Conservation (phyloP, 495 filamentous ascomycete species). For the Penicillium herquei region DNA sequence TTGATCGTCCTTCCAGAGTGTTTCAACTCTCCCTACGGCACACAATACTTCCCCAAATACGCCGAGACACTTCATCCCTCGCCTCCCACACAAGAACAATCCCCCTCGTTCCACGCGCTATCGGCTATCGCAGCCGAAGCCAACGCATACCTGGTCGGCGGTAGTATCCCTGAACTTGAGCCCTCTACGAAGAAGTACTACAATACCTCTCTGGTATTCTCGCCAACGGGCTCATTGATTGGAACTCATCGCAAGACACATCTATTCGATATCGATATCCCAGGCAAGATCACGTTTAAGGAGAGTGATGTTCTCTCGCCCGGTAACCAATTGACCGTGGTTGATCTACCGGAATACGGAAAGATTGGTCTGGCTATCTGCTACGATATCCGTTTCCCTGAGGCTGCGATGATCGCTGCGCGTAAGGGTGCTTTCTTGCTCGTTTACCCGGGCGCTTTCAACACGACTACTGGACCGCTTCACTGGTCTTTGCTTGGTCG, state of each 20-base stretch:
- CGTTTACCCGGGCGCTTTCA: constrained; percentile 94
- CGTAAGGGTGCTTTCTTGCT: constrained; percentile 78
- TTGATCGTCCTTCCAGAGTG: constrained; percentile 71
- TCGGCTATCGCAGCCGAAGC: constrained; percentile 73
- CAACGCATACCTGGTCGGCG: constrained; percentile 77
- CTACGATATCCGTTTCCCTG: constrained; percentile 96
- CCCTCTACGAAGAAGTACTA: constrained; percentile 69
- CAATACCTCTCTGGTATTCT: constrained; percentile 87
- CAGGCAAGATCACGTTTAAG: constrained; percentile 85
- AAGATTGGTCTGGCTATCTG: constrained; percentile 85
- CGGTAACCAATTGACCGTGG: constrained; percentile 74
- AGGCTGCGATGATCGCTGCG: constrained; percentile 87
- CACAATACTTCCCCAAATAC: constrained; percentile 85
- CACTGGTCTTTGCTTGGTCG: constrained; percentile 86
- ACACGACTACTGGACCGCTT: constrained; percentile 84
- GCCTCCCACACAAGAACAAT: constrained; percentile 66
- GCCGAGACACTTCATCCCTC: constrained; percentile 83
- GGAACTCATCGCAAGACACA: constrained; percentile 91
- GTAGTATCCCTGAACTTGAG: constrained; percentile 84
- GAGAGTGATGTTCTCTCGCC: constrained; percentile 87
- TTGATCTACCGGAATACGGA: constrained; percentile 85
- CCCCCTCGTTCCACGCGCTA: constrained; percentile 82
- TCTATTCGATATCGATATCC: constrained; percentile 99
- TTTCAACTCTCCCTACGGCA: constrained; percentile 98
- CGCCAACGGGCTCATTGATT: constrained; percentile 70